Evolutionary conservation across 2,329 filamentous ascomycete genomes (phyloP).

Genomic region (Botryotinia convoluta): DNA sequence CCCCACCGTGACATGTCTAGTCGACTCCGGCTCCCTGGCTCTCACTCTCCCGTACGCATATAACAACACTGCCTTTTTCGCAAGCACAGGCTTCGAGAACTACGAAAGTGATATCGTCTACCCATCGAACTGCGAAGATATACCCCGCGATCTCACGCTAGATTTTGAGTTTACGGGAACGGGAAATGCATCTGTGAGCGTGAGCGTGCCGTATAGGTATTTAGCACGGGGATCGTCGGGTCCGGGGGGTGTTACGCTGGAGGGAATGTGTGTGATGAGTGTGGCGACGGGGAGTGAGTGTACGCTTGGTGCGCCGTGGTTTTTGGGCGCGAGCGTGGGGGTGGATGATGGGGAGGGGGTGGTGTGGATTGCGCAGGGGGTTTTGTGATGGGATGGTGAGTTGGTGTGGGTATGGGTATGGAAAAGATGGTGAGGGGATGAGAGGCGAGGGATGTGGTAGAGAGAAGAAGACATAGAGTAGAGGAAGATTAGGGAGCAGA

Average conservation of each 20-base stretch:
- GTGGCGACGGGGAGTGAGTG: background rate
- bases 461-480: background rate
- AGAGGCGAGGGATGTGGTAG: background rate
- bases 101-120: background rate
- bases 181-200: background rate
- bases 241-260: background rate
- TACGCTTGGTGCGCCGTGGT: slow-evolving; percentile 14
- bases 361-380: slow-evolving; percentile 13
- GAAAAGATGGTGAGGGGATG: background rate
- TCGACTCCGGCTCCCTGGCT: background rate
- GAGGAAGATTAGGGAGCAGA: background rate
- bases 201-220: background rate
- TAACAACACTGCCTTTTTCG: background rate
- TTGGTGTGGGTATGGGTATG: too few species aligned
- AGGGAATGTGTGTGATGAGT: background rate
- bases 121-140: background rate
- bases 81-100: background rate
- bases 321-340: background rate
- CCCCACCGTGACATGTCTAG: background rate
- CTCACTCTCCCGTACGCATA: background rate
- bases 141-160: background rate
- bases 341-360: slow-evolving; percentile 3
- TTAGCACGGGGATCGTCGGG: background rate
- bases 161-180: background rate
- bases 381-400: background rate